These are phyloP conservation scores for Epithele typhae DNA, from an alignment of 768 basidiomycete species.

Conservation along the genomic window DNA sequence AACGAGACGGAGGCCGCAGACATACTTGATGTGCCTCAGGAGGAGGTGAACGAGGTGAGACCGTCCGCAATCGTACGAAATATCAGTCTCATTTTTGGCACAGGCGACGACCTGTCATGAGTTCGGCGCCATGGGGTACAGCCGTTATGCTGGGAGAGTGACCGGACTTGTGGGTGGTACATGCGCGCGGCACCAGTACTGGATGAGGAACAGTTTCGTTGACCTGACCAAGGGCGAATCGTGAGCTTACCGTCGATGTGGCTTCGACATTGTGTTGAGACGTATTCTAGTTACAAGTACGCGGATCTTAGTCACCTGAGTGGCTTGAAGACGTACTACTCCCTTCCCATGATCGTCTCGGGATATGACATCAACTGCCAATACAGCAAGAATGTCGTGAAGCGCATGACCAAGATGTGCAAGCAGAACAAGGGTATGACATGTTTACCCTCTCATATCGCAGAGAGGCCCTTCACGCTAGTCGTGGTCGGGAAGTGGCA, in stretches of 20 bases:
- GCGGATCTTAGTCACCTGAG: no score
- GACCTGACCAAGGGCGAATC: slow-evolving; percentile 4
- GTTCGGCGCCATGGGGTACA: not conserved
- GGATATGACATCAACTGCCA: slow-evolving; percentile 27
- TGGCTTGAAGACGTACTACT: no score
- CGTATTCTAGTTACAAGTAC: no score
- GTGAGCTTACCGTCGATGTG: not conserved
- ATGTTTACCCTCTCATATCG: not conserved
- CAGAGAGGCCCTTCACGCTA: not conserved
- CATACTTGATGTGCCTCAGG: not conserved
- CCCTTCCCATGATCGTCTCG: no score
- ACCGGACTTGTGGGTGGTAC: not conserved
- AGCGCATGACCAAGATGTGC: slow-evolving; percentile 2
- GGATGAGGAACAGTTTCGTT: not conserved
- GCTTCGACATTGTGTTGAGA: not conserved
- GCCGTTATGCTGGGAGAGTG: not conserved
- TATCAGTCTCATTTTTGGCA: not conserved
- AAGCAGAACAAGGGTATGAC: no score
- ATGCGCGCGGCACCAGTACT: not conserved
- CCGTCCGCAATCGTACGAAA: not conserved
- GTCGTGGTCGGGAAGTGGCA: slow-evolving; percentile 15
- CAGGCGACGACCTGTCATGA: not conserved
- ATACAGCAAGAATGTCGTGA: slow-evolving; percentile 12
- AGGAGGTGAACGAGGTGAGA: no score
- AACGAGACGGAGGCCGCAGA: not conserved